Evolutionary conservation across 2,329 filamentous ascomycete species (phyloP), one percentile per base, ranked within the genome.

Genomic region (Sporothrix euskadiensis): DNA sequence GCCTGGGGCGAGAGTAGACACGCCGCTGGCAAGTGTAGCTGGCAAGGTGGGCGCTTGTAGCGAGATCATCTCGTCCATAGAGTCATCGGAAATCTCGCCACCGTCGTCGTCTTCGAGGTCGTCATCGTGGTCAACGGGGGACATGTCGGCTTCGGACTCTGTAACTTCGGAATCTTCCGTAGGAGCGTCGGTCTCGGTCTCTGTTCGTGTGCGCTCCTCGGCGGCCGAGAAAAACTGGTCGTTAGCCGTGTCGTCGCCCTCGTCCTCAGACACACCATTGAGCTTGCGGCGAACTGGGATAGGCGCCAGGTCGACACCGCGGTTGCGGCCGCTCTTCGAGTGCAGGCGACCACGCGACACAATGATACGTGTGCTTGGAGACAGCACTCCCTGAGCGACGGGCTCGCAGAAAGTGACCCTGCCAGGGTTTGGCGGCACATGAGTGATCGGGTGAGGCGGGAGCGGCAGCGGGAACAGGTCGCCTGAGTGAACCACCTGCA

Each of bases 321-420:
- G 39, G 30, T 49, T 44, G 14, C 54, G 61, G 54, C 63, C 69
- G 80, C 80, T 86, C 83, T 88, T 90, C 79, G 80, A 85, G 35
- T 63, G 87, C 32, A 84, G 85, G 77, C 85, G 88, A 4, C 89
- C 88, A 35, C 88, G 87, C 66, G 92, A 90, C 30, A 98, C 85
- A 32, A 99, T 90, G 73, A 99, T 93, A 78, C 92, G 94, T 19
- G 94, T 99, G 14, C 85, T 87, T 0, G 93, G 87, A 9, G 90
- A 87, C 65, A 99, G 81, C 5, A 96, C 81, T 9, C 96, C 96
- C 81, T 99, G 96, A 6, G 93, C 90, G 19, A 98, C 94, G 9
- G 96, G 96, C 80, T 99, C 96, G 80, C 94, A 98, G n/a, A 97
- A 89, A 66, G 93, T 90, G 75, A 98, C 92, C 82, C 92, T 94